Evolutionary conservation across 768 basidiomycete genomes (phyloP).

Genomic region (Suillus lakei): DNA sequence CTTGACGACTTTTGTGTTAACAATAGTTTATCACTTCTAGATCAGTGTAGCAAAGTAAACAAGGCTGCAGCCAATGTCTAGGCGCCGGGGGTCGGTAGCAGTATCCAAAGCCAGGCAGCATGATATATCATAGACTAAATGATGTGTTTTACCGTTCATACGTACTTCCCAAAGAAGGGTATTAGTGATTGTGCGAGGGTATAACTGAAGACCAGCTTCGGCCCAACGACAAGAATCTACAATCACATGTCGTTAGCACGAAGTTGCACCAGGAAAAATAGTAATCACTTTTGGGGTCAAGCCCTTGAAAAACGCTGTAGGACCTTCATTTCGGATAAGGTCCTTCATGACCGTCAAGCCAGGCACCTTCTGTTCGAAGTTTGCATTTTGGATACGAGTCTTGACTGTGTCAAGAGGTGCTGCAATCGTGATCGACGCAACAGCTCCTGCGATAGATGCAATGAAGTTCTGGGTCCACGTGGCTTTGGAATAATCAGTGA

Average conservation of each 20-base stretch:
- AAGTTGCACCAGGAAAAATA: slow-evolving; percentile 28
- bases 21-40: not conserved
- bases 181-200: slow-evolving; percentile 96
- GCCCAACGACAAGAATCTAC: slow-evolving; percentile 93
- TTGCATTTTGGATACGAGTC: slow-evolving; percentile 97
- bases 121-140: not conserved
- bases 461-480: slow-evolving; percentile 98
- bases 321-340: slow-evolving; percentile 85
- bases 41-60: not conserved
- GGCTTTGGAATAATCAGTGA: slow-evolving; percentile 90
- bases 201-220: slow-evolving; percentile 98
- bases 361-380: slow-evolving; percentile 85
- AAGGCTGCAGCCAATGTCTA: not conserved
- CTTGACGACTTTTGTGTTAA: not conserved
- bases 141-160: slow-evolving; percentile 40
- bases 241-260: slow-evolving; percentile 35
- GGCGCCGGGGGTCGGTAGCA: not conserved
- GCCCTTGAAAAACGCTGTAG: slow-evolving; percentile 91
- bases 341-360: slow-evolving; percentile 86
- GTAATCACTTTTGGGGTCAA: slow-evolving; percentile 86
- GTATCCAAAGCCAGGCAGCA: not conserved
- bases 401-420: slow-evolving; percentile 97
- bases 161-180: slow-evolving; percentile 88
- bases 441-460: slow-evolving; percentile 91
- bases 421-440: slow-evolving; percentile 94